Evolutionary conservation across 2,329 filamentous ascomycete species (phyloP).

Genomic region (Nannizziopsis barbatae): DNA sequence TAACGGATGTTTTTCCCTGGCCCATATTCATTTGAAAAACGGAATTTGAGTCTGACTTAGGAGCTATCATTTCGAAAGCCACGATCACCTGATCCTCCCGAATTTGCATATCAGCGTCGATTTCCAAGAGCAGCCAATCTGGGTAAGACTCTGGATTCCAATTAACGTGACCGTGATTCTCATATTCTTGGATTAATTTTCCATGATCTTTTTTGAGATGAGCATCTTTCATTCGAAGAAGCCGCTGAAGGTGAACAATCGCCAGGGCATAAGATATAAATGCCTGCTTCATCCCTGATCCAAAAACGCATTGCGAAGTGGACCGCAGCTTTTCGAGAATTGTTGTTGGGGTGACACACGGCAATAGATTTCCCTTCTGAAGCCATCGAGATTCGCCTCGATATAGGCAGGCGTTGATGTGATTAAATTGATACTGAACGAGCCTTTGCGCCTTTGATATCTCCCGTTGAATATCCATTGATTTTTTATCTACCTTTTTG

Average conservation of each 20-base stretch:
- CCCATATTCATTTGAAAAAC: slow-evolving; percentile 60
- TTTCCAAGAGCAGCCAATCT: slow-evolving; percentile 57
- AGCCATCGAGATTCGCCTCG: slow-evolving; percentile 27
- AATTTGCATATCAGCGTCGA: slow-evolving; percentile 54
- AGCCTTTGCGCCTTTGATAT: slow-evolving; percentile 18
- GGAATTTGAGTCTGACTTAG: slow-evolving; percentile 43
- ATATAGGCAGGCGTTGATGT: slow-evolving; percentile 16
- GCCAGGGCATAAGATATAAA: slow-evolving; percentile 33
- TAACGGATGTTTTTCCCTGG: slow-evolving; percentile 58
- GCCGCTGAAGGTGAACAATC: slow-evolving; percentile 34
- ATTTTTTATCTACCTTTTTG: background rate
- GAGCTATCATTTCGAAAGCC: slow-evolving; percentile 48
- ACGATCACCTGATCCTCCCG: slow-evolving; percentile 52
- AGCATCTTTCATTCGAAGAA: slow-evolving; percentile 36
- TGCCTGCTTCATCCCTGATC: slow-evolving; percentile 25
- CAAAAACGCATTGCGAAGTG: slow-evolving; percentile 22
- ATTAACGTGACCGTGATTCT: slow-evolving; percentile 43
- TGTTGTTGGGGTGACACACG: slow-evolving; percentile 29
- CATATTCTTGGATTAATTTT: slow-evolving; percentile 29
- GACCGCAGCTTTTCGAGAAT: slow-evolving; percentile 36
- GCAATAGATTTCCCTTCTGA: slow-evolving; percentile 31
- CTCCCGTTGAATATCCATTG: slow-evolving; percentile 7
- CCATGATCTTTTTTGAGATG: slow-evolving; percentile 38
- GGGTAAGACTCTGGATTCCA: slow-evolving; percentile 45
- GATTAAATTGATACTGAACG: slow-evolving; percentile 11